Evolutionary conservation across 306 rosid genomes (phyloP), one percentile per base, ranked within the genome.

Genomic region (Cicer cuneatum): DNA sequence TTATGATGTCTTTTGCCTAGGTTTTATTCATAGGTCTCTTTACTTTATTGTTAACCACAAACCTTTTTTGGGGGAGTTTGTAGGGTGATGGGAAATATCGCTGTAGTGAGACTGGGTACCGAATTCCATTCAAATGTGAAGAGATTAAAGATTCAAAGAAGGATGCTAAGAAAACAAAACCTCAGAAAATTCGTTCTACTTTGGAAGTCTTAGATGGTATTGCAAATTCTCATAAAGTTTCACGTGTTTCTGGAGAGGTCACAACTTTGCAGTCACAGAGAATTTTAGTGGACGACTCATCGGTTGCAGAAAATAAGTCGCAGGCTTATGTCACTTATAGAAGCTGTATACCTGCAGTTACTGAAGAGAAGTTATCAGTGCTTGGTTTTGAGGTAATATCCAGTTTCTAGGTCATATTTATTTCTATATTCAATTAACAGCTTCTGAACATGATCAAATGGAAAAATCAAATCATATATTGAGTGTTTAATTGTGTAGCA

Each of bases 31-130:
- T 47, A 10, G 24, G 57, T 48, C 18, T 35, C 33, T 62, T 81
- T 48, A 29, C 56, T 68, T 62, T 58, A 43, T 53, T 69, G 13
- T 62, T 16, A 53, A 66, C 58, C 59, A 33, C 64, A 24, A 68
- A 53, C 5, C 68, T 21, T 71, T 69, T 78, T 72, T 8, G 45
- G 78, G 65, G 64, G 75, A 62, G 63, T 9, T 67, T 47, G 78
- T 65, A 93, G 98, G 88, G 83, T 46, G 87, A 89, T 52, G 88
- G 72, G 51, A 89, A 88, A 81, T 91, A 88, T 76, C 89, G 93
- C 59, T 93, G 97, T 89, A 89, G 92, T 59, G 97, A 93, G 88
- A 93, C 98, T 78, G 97, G 97, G 66, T 93, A 91, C 73, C 92
- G 91, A 18, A 93, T 93, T 78, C 96, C 97, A 66, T 86, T 89